Percentiles rank a stretch among this genome's conserved stretches.
These are phyloP conservation scores for Coemansia sp. DNA, from an alignment of 192 early-diverging fungal species.

Conservation along the genomic window DNA sequence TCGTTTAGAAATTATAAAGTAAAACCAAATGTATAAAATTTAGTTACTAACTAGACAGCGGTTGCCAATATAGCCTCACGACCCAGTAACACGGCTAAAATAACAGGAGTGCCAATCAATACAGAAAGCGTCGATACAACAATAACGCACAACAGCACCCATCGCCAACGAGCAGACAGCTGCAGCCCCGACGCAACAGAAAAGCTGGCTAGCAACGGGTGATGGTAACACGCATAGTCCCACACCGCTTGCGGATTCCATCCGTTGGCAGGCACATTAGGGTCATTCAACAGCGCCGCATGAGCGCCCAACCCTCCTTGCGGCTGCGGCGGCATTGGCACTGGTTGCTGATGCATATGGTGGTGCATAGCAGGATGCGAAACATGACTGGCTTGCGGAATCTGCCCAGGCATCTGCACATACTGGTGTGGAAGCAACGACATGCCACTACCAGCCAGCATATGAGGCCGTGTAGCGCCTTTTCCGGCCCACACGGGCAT, in stretches of 20 bases:
- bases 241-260: conserved; percentile 37
- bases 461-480: not conserved
- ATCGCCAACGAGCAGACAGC: conserved; percentile 35
- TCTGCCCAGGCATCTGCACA: not conserved
- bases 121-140: conserved; percentile 23
- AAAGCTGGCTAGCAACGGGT: conserved; percentile 44
- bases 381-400: not conserved
- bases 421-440: not conserved
- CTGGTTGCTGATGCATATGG: not conserved
- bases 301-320: not conserved
- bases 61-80: not conserved
- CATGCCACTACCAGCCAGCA: not conserved
- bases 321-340: not conserved
- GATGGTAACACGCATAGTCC: conserved; percentile 46
- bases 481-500: not conserved
- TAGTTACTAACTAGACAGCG: not conserved
- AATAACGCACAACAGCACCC: conserved; percentile 25
- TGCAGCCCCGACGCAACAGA: conserved; percentile 24
- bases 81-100: conserved; percentile 30
- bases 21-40: no score
- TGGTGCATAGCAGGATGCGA: not conserved
- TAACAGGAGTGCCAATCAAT: conserved; percentile 28
- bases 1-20: no score
- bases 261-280: conserved; percentile 9
- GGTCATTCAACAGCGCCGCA: not conserved